These are phyloP conservation scores for Gnaphalium uliginosum DNA, from an alignment of 129 eudicot species.

Conservation along the genomic window DNA sequence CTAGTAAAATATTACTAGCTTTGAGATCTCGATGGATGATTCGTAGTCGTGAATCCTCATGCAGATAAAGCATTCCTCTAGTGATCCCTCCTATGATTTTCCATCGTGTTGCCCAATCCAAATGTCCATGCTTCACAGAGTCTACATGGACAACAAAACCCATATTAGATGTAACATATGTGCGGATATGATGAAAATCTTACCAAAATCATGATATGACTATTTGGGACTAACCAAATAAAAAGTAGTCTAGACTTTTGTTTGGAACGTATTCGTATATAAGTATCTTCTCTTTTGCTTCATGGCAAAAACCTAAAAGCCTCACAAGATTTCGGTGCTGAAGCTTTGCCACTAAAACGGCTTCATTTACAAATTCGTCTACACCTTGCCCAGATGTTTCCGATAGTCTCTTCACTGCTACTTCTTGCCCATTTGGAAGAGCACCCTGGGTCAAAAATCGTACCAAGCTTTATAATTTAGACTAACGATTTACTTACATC, in stretches of 20 bases:
- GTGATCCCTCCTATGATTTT: constrained; percentile 32
- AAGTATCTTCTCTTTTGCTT: constrained; percentile 33
- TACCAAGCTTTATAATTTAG: background rate
- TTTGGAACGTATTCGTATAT: constrained; percentile 37
- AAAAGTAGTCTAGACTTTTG: constrained; percentile 38
- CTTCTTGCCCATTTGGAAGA: constrained; percentile 31
- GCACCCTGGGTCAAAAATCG: constrained; percentile 20
- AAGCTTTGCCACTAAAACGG: constrained; percentile 36
- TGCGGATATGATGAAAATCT: background rate
- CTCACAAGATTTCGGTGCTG: constrained; percentile 41
- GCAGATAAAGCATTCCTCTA: constrained; percentile 30
- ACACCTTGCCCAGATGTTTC: constrained; percentile 39
- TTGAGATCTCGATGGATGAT: constrained; percentile 26
- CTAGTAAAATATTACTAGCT: constrained; percentile 26
- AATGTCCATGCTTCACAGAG: constrained; percentile 12
- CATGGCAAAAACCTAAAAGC: constrained; percentile 40
- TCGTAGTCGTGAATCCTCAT: constrained; percentile 24
- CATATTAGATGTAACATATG: constrained; percentile 3
- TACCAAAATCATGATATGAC: background rate
- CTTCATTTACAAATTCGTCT: constrained; percentile 34
- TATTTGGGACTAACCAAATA: constrained; percentile 21
- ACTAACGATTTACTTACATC: background rate
- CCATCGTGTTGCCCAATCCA: constrained; percentile 32
- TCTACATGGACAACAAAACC: constrained; percentile 19
- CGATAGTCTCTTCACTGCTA: constrained; percentile 41